Evolutionary conservation across 306 rosid genomes (phyloP).

Genomic region (Aeschynomene evenia): DNA sequence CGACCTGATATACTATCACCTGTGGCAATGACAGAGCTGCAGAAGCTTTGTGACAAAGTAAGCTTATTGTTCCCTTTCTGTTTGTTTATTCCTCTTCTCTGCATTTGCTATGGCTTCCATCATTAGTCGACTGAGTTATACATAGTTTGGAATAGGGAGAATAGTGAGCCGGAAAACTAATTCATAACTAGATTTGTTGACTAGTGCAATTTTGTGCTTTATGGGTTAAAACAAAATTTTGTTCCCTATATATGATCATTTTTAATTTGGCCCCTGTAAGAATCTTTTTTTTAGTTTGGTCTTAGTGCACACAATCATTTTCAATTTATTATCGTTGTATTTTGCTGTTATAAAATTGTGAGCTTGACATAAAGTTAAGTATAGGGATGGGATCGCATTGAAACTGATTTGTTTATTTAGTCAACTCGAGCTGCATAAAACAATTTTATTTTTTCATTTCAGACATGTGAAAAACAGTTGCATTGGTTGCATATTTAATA

Average conservation of each 20-base stretch:
- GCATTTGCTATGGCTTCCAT: constrained; percentile 4
- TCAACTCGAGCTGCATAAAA: constrained; percentile 8
- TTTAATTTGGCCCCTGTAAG: no score
- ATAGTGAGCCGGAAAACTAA: not conserved
- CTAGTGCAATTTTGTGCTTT: not conserved
- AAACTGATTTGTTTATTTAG: constrained; percentile 11
- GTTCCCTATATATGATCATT: not conserved
- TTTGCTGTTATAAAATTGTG: not conserved
- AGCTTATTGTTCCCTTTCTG: not conserved
- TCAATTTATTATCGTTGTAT: not conserved
- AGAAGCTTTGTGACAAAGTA: constrained; percentile 98
- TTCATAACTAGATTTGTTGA: constrained; percentile 11
- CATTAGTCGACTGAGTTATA: constrained; percentile 8
- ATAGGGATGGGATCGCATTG: not conserved
- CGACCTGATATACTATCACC: constrained; percentile 97
- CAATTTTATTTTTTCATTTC: not conserved
- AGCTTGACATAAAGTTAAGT: not conserved
- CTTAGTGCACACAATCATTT: not conserved
- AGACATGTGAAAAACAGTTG: constrained; percentile 13
- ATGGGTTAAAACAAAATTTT: not conserved
- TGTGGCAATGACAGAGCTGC: constrained; percentile 90
- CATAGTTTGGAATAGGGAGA: not conserved
- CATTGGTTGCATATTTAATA: not conserved
- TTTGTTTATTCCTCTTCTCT: not conserved
- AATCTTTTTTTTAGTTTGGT: not conserved